Percentiles rank a stretch among this genome's conserved stretches.
These are phyloP conservation scores for Davidsoniella neocaledoniae DNA, from an alignment of 2,329 filamentous ascomycete genomes.

Conservation along the genomic window DNA sequence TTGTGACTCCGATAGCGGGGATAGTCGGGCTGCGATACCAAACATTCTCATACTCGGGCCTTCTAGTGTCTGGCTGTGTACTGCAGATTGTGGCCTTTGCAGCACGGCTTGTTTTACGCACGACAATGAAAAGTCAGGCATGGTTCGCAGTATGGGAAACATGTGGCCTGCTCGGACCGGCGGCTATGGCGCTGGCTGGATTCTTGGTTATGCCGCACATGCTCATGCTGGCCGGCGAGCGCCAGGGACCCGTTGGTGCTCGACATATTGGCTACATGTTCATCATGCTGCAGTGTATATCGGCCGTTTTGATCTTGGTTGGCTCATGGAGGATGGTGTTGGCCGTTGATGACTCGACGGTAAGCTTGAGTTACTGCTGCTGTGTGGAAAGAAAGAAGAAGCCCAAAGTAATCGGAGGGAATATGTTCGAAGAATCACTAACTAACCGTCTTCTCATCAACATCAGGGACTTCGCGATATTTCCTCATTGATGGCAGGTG, in stretches of 20 bases:
- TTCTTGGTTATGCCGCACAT: constrained; percentile 30
- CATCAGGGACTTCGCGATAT: constrained; percentile 20
- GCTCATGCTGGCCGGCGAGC: constrained; percentile 29
- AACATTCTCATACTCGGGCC: constrained; percentile 25
- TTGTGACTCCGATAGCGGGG: constrained; percentile 23
- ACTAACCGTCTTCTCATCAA: neutral
- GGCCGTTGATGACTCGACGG: constrained; percentile 19
- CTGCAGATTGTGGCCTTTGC: constrained; percentile 30
- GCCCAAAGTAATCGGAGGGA: no score
- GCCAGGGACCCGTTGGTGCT: constrained; percentile 23
- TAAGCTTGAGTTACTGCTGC: constrained; percentile 17
- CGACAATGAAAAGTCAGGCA: constrained; percentile 18
- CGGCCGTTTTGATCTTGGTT: constrained; percentile 22
- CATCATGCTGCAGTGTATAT: constrained; percentile 20
- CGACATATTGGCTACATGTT: constrained; percentile 21
- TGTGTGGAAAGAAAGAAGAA: neutral
- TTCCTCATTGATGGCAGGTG: constrained; percentile 26
- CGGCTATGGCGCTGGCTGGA: constrained; percentile 27
- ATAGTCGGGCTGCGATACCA: constrained; percentile 24
- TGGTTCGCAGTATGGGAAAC: constrained; percentile 29
- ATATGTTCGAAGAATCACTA: no score
- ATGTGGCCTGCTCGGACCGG: constrained; percentile 31
- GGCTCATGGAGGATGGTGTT: constrained; percentile 26
- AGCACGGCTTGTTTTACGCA: constrained; percentile 27
- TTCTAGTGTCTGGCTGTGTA: constrained; percentile 25